Percentiles rank a stretch among this genome's conserved stretches.
phyloP scores from a whole-genome alignment of 176 grass and related monocot species.

The Hyparrhenia diplandra region DNA sequence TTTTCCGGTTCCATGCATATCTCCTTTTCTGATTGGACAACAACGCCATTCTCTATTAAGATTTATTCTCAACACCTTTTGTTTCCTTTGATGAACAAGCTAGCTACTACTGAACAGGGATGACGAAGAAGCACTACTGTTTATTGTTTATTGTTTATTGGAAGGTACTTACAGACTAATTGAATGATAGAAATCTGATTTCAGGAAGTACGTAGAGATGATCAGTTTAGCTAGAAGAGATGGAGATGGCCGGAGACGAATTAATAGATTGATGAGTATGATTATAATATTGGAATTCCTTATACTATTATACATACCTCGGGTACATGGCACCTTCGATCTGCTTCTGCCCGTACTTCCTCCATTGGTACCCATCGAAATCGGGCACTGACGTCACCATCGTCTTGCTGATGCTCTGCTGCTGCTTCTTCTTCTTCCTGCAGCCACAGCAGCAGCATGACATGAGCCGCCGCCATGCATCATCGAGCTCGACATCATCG shows the following conservation, averaged over 20 bases:
- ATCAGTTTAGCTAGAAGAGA: background rate
- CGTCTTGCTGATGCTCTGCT: background rate
- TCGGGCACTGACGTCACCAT: constrained; percentile 30
- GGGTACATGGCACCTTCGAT: constrained; percentile 27
- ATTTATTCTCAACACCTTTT: background rate
- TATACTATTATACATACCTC: background rate
- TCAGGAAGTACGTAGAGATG: too few relatives aligned
- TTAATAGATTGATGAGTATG: too few relatives aligned
- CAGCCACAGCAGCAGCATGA: background rate
- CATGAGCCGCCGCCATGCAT: background rate
- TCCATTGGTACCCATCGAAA: constrained; percentile 48
- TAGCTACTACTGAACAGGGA: too few relatives aligned
- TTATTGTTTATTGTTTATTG: too few relatives aligned
- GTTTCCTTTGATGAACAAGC: background rate
- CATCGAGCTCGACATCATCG: background rate
- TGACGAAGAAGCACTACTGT: too few relatives aligned
- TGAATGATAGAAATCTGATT: too few relatives aligned
- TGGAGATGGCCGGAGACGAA: too few relatives aligned
- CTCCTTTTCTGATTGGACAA: background rate
- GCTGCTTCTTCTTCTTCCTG: constrained; percentile 8
- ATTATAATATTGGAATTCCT: too few relatives aligned
- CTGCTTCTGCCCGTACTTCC: constrained; percentile 54
- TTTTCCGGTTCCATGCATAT: too few relatives aligned
- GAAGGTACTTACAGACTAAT: too few relatives aligned
- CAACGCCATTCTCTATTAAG: background rate